phyloP scores from a whole-genome alignment of 2,329 filamentous ascomycete species.

The Sarocladium brachiariae region DNA sequence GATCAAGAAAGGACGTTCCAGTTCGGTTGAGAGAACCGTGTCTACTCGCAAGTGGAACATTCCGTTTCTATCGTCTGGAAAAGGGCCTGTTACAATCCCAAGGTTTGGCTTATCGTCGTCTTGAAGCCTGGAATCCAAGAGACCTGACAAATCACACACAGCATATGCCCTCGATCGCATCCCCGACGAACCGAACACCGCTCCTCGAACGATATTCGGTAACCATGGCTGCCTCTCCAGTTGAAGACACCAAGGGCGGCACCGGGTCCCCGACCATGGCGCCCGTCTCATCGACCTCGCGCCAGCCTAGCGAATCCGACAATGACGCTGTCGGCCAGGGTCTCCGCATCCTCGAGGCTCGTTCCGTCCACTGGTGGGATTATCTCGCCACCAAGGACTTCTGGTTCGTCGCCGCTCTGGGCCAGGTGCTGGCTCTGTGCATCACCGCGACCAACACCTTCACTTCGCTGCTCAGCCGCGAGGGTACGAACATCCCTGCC shows the following conservation, averaged over 20 bases:
- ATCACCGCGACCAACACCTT: conserved; percentile 93
- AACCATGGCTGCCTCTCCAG: conserved; percentile 1
- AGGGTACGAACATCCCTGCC: conserved; percentile 74
- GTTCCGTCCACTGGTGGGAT: conserved; percentile 54
- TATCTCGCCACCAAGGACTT: conserved; percentile 84
- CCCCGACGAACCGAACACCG: neutral
- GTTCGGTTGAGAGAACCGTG: neutral
- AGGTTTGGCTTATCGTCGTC: no score
- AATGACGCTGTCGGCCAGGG: conserved; percentile 39
- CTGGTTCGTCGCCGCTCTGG: conserved; percentile 73
- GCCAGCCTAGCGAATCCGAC: conserved; percentile 12
- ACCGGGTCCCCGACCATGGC: conserved; percentile 5
- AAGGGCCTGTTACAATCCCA: no score
- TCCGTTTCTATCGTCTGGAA: no score
- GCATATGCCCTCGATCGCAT: neutral
- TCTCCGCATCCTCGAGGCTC: conserved; percentile 48
- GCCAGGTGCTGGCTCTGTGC: conserved; percentile 80
- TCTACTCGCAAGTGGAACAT: neutral
- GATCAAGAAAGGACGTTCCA: no score
- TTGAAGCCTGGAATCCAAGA: no score
- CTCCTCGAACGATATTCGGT: neutral
- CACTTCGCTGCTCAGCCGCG: conserved; percentile 60
- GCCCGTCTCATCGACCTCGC: conserved; percentile 7
- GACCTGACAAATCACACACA: no score
- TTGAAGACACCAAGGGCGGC: conserved; percentile 7